A percentile compares a stretch with the other conserved stretches of the same genome.
These are phyloP conservation scores for Mayamaea pseudoterrestris DNA, from an alignment of 108 stramenopile genomes.

Conservation along the genomic window DNA sequence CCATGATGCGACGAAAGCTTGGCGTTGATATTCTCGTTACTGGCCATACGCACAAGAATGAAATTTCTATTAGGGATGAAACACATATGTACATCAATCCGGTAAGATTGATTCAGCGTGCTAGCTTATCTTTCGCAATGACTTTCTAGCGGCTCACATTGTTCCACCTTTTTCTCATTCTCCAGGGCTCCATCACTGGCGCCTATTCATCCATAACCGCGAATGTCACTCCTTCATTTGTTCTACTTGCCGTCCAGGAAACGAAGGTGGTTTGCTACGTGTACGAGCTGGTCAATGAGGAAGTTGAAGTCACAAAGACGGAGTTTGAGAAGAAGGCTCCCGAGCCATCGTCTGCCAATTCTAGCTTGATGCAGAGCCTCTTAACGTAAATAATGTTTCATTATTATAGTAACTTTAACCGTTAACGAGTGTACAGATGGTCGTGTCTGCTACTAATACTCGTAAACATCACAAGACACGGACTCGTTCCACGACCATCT, in stretches of 20 bases:
- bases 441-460: too few relatives aligned
- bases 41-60: conserved; percentile 91
- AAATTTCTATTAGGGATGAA: conserved; percentile 80
- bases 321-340: conserved; percentile 52
- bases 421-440: too few relatives aligned
- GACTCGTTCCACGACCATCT: too few relatives aligned
- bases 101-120: conserved; percentile 29
- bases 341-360: conserved; percentile 1
- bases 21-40: conserved; percentile 90
- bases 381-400: conserved; percentile 14
- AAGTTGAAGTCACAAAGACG: conserved; percentile 79
- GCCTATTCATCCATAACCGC: conserved; percentile 53
- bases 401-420: too few relatives aligned
- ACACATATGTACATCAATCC: conserved; percentile 82
- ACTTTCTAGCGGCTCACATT: too few relatives aligned
- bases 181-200: conserved; percentile 87
- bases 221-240: conserved; percentile 70
- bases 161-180: too few relatives aligned
- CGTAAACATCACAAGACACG: too few relatives aligned
- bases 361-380: conserved; percentile 16
- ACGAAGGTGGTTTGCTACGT: conserved; percentile 89
- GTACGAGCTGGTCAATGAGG: conserved; percentile 30
- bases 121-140: not conserved
- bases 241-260: conserved; percentile 91
- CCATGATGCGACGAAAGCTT: conserved; percentile 63